Percentiles rank a stretch among this genome's conserved stretches.
Evolutionary conservation across 1,139 yeast genomes (phyloP).

Genomic region (Blastobotrys illinoisensis): DNA sequence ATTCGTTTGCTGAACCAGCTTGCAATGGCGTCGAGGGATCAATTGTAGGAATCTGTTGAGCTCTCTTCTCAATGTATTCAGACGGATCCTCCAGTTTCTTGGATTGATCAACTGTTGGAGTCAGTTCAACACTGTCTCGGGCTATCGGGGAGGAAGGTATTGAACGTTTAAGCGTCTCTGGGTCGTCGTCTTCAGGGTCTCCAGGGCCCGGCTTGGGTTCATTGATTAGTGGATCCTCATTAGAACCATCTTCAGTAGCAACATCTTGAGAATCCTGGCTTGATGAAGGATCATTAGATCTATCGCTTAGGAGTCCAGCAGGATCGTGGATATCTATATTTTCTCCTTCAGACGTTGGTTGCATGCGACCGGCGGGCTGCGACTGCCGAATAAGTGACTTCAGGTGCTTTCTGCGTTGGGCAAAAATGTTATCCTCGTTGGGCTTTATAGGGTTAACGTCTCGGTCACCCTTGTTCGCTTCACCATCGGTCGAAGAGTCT

Average conservation of each 20-base stretch:
- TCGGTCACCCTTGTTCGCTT: slow-evolving; percentile 7
- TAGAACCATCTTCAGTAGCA: too few species aligned
- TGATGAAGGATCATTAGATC: neutral
- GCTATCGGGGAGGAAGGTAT: neutral
- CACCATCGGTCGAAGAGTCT: neutral
- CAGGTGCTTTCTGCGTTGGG: neutral
- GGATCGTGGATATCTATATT: neutral
- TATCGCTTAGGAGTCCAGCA: neutral
- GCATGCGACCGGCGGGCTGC: neutral
- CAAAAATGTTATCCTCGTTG: neutral
- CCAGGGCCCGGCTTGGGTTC: neutral
- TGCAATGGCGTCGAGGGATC: too few species aligned
- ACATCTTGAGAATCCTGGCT: too few species aligned
- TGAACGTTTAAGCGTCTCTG: neutral
- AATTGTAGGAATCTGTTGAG: neutral
- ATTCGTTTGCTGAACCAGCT: too few species aligned
- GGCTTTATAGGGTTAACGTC: neutral
- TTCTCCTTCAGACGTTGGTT: neutral
- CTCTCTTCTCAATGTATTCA: neutral
- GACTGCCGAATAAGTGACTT: neutral
- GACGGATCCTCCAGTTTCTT: neutral
- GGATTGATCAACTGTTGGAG: neutral
- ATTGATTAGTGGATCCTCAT: neutral
- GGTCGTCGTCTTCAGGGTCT: neutral
- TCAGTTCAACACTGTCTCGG: neutral